A percentile compares a stretch with the other conserved stretches of the same genome.
Evolutionary conservation across 2,329 filamentous ascomycete species (phyloP).

Genomic region (Ophiocordyceps camponoti-floridani): DNA sequence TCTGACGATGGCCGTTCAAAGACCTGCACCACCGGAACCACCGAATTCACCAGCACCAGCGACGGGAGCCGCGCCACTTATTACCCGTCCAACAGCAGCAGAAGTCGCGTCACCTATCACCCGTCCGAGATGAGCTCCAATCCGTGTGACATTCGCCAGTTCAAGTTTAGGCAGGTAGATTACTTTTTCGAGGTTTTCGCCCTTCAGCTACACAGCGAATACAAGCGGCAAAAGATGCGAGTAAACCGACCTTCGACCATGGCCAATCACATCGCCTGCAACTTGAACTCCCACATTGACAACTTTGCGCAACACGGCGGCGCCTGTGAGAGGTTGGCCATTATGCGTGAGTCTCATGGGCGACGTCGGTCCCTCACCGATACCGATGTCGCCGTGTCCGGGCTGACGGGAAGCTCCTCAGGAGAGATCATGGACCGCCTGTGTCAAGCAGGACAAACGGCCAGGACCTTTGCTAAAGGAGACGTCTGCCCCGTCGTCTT

Average conservation of each 20-base stretch:
- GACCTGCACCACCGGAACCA: background rate
- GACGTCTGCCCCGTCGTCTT: slow-evolving; percentile 6
- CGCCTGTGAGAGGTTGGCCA: slow-evolving; percentile 6
- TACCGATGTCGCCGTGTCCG: background rate
- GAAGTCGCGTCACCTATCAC: too few relatives aligned
- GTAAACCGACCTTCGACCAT: slow-evolving; percentile 4
- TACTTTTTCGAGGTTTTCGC: slow-evolving; percentile 11
- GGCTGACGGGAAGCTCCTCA: background rate
- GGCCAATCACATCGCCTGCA: slow-evolving; percentile 9
- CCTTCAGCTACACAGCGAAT: slow-evolving; percentile 9
- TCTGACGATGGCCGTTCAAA: background rate
- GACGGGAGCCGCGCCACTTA: too few relatives aligned
- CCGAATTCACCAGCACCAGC: background rate
- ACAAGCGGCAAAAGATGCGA: slow-evolving; percentile 2
- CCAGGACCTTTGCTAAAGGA: background rate
- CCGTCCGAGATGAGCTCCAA: too few relatives aligned
- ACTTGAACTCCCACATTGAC: slow-evolving; percentile 10
- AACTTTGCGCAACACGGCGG: slow-evolving; percentile 7
- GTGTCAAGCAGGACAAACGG: slow-evolving; percentile 7
- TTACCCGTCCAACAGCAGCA: too few relatives aligned
- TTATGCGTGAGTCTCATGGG: slow-evolving; percentile 8
- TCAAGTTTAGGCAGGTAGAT: slow-evolving; percentile 3
- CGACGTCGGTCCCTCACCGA: too few relatives aligned
- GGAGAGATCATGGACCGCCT: background rate
- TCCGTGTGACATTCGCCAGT: too few relatives aligned